These are phyloP conservation scores for Inga laurina DNA, from an alignment of 306 rosid species.

Conservation along the genomic window DNA sequence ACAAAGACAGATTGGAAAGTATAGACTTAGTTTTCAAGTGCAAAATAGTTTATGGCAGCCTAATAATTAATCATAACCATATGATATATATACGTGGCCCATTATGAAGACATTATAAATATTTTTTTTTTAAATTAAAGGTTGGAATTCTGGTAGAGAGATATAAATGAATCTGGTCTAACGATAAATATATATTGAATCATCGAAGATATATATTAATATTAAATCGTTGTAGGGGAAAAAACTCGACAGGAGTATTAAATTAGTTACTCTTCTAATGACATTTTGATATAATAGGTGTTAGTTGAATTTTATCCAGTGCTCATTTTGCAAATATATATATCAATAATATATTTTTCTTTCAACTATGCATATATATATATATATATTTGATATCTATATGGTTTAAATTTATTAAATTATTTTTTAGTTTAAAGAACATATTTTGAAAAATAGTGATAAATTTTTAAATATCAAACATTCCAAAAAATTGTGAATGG, in stretches of 20 bases:
- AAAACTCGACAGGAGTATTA: no score
- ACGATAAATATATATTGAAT: not conserved
- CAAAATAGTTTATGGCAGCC: conserved; percentile 5
- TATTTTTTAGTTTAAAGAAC: not conserved
- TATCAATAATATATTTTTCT: no score
- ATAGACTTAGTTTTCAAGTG: not conserved
- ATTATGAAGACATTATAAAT: not conserved
- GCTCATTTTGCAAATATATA: not conserved
- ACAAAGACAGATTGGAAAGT: conserved; percentile 27
- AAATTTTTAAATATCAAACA: not conserved
- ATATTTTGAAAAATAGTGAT: not conserved
- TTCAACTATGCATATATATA: not conserved
- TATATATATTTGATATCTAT: no score
- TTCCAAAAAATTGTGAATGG: not conserved
- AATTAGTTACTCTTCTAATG: no score
- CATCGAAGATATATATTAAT: not conserved
- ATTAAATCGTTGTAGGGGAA: no score
- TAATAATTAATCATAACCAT: not conserved
- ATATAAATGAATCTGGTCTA: not conserved
- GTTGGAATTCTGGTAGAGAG: not conserved
- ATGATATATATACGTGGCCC: not conserved
- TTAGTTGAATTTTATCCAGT: not conserved
- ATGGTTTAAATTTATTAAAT: not conserved
- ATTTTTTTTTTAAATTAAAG: not conserved
- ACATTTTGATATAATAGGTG: no score